These are phyloP conservation scores for Prunella vulgaris DNA, from an alignment of 257 asterid genomes.

Conservation along the genomic window DNA sequence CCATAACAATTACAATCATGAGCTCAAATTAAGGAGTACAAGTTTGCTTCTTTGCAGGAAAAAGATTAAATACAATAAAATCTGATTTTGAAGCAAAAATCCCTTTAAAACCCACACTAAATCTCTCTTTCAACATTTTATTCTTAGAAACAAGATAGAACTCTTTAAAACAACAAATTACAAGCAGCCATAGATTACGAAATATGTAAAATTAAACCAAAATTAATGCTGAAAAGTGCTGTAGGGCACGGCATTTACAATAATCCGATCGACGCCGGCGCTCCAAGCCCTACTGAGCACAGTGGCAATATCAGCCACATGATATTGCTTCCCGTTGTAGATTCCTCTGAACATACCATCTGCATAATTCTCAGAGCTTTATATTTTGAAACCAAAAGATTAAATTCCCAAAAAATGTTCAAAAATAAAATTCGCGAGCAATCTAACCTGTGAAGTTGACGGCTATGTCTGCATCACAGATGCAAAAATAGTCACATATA, in stretches of 20 bases:
- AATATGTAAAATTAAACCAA: neutral
- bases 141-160: conserved; percentile 12
- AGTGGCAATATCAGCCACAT: conserved; percentile 69
- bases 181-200: conserved; percentile 1
- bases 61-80: neutral
- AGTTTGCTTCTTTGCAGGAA: neutral
- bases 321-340: conserved; percentile 88
- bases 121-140: neutral
- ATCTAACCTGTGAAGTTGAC: conserved; percentile 86
- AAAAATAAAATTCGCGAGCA: neutral
- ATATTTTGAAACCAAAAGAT: neutral
- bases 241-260: conserved; percentile 37
- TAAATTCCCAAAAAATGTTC: neutral
- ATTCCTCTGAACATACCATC: conserved; percentile 93
- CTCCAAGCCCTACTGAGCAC: conserved; percentile 92
- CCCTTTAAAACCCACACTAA: no score
- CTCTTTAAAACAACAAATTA: neutral
- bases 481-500: neutral
- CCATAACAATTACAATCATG: neutral
- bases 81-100: no score
- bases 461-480: conserved; percentile 65
- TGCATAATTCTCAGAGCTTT: conserved; percentile 25
- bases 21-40: neutral
- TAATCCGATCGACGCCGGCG: conserved; percentile 89
- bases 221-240: neutral